These are phyloP conservation scores for Podosphaera xanthii DNA, from an alignment of 2,329 filamentous ascomycete species.

Conservation along the genomic window DNA sequence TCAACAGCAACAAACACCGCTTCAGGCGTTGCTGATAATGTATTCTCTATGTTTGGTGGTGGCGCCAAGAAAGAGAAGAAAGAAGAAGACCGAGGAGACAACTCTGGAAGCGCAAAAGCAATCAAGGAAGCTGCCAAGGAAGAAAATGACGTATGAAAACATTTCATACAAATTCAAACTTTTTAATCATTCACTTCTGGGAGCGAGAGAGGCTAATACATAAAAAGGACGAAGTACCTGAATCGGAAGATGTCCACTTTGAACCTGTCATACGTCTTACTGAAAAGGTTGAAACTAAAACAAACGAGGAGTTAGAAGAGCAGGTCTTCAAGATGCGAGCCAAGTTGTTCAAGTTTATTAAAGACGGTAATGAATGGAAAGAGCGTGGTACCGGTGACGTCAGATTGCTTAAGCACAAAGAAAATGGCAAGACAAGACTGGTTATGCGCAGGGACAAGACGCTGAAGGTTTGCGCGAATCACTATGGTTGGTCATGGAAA, in stretches of 20 bases:
- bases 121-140: slow-evolving; percentile 18
- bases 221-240: slow-evolving; percentile 45
- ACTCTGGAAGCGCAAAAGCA: slow-evolving; percentile 70
- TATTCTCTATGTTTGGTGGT: slow-evolving; percentile 98
- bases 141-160: not conserved
- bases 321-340: slow-evolving; percentile 98
- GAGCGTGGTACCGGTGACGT: slow-evolving; percentile 96
- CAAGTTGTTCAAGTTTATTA: slow-evolving; percentile 97
- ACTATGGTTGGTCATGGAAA: slow-evolving; percentile 55
- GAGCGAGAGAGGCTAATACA: not conserved
- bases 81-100: slow-evolving; percentile 62
- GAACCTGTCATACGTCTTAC: slow-evolving; percentile 90
- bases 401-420: slow-evolving; percentile 91
- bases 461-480: slow-evolving; percentile 99
- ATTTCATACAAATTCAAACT: not conserved
- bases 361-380: slow-evolving; percentile 89
- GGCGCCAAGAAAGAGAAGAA: slow-evolving; percentile 95
- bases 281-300: slow-evolving; percentile 91
- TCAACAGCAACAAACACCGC: slow-evolving; percentile 16
- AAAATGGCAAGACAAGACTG: slow-evolving; percentile 90
- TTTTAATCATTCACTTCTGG: not conserved
- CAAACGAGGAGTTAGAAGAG: slow-evolving; percentile 95
- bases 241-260: slow-evolving; percentile 88
- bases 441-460: slow-evolving; percentile 99
- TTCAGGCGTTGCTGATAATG: slow-evolving; percentile 28